A percentile compares a stretch with the other conserved stretches of the same genome.
Conservation (phyloP, 768 basidiomycete genomes). For the Udeniomyces megalosporus region DNA sequence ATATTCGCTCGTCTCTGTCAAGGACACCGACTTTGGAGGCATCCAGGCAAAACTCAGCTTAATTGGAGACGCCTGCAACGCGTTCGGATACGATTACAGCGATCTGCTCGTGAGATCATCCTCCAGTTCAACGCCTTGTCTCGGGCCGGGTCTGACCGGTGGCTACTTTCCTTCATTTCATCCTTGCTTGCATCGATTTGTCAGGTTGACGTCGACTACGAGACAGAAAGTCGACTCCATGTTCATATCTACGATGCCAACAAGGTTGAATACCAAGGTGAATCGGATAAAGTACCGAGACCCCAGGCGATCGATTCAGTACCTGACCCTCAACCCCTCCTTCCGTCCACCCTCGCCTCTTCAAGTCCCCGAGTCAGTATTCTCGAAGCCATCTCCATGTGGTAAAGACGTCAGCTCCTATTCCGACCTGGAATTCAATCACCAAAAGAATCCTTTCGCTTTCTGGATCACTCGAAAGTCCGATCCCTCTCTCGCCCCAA, state of each 20-base stretch:
- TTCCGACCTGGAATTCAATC: conserved; percentile 56
- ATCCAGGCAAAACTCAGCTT: conserved; percentile 10
- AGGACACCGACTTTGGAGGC: conserved; percentile 28
- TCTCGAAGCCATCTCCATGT: conserved; percentile 42
- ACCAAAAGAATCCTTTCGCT: conserved; percentile 45
- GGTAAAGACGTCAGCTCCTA: conserved; percentile 38
- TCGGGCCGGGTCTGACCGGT: no score
- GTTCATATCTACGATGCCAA: conserved; percentile 30
- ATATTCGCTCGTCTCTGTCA: conserved; percentile 38
- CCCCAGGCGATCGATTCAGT: not conserved
- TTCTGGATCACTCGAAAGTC: conserved; percentile 55
- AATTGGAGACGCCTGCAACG: conserved; percentile 35
- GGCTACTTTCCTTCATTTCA: no score
- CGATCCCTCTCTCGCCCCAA: conserved; percentile 1
- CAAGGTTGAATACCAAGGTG: conserved; percentile 42
- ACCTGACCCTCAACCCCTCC: not conserved
- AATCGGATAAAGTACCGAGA: not conserved
- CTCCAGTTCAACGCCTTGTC: not conserved
- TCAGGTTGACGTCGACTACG: conserved; percentile 37
- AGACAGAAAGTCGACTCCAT: conserved; percentile 28
- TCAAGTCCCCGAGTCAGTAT: conserved; percentile 43
- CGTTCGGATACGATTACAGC: conserved; percentile 43
- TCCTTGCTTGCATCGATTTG: no score
- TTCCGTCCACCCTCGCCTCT: not conserved
- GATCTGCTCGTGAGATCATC: conserved; percentile 32